Base-by-base conservation (phyloP, 352 stramenopile species). In the Phytophthora sp. region DNA sequence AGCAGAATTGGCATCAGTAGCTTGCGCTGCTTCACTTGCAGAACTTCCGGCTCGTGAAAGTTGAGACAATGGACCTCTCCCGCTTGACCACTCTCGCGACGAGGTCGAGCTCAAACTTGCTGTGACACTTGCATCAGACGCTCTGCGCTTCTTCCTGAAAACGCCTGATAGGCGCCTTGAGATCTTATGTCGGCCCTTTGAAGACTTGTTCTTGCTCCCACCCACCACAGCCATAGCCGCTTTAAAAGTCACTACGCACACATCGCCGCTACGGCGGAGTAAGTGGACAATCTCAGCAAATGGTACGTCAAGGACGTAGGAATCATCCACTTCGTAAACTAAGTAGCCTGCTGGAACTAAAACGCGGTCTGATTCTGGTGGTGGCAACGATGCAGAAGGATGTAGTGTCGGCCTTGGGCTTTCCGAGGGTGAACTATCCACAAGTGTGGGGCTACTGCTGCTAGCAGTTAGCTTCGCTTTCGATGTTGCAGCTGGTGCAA, bases 261-360 rank as follows among this genome's bases (percentile, higher is more conserved):
- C 26, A 4, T 84, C 64, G 15, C 54, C 67, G 55, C 84, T 89
- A 4, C 78, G 67, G 12, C 73, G 74, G 6, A 94, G 48, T 28
- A 88, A 63, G 23, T 87, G 75, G 4, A 77, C 63, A 37, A 92
- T 88, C 35, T 94, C 82, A 6, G 68, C 75, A 45, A 91, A 89
- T 13, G 81, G 50, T 20, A 90, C 38, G 15, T 80, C 69, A 1
- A 78, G 38, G 2, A 91, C 82, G 42, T 75, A 72, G 51, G 67
- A 83, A 31, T 84, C 60, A 32, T 91, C 82, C 21, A 93, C 87
- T 52, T 91, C 71, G 55, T 85, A 80, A 3, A 93, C 57, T 17
- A 90, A 32, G 26, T 77, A 91, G 7, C 82, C 84, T 41, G 83
- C 71, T 2, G 82, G 82, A 18, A 90, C 66, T 0, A 76, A 35